These are phyloP conservation scores for Clonostachys solani DNA, from an alignment of 2,329 filamentous ascomycete species.

Conservation along the genomic window DNA sequence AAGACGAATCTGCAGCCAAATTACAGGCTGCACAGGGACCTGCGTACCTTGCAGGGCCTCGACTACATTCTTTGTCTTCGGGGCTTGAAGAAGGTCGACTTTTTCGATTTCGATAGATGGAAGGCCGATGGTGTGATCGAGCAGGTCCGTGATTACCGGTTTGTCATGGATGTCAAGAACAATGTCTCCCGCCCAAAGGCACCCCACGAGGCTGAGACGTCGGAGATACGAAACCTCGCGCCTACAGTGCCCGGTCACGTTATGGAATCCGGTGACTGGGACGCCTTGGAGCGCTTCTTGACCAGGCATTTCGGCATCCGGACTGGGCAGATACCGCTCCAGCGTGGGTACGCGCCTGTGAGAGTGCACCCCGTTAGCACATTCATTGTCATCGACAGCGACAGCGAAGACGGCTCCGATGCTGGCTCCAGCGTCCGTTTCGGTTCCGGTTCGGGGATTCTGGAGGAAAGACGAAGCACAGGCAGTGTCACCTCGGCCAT, in stretches of 20 bases:
- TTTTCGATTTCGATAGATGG: conserved; percentile 32
- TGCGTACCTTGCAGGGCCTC: conserved; percentile 37
- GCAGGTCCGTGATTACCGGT: conserved; percentile 19
- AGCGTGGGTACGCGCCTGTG: too few species aligned
- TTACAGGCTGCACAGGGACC: conserved; percentile 22
- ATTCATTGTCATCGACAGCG: too few species aligned
- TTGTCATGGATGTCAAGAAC: conserved; percentile 18
- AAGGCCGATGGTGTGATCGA: neutral
- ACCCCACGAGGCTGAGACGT: neutral
- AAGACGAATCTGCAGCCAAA: conserved; percentile 34
- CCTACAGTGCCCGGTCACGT: conserved; percentile 7
- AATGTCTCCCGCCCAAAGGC: conserved; percentile 12
- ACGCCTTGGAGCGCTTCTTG: neutral
- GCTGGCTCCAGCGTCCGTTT: too few species aligned
- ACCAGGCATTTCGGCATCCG: too few species aligned
- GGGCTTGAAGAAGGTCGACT: conserved; percentile 30
- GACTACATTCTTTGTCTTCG: conserved; percentile 38
- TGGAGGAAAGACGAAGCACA: too few species aligned
- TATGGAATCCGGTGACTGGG: neutral
- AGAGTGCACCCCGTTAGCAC: too few species aligned
- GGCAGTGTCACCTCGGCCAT: too few species aligned
- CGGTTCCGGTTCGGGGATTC: too few species aligned
- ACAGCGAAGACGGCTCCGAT: too few species aligned
- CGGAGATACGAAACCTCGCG: conserved; percentile 12
- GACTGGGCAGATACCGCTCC: neutral